Conservation (phyloP, 1,284 basidiomycete genomes). For the Microbotryomycetes sp. region DNA sequence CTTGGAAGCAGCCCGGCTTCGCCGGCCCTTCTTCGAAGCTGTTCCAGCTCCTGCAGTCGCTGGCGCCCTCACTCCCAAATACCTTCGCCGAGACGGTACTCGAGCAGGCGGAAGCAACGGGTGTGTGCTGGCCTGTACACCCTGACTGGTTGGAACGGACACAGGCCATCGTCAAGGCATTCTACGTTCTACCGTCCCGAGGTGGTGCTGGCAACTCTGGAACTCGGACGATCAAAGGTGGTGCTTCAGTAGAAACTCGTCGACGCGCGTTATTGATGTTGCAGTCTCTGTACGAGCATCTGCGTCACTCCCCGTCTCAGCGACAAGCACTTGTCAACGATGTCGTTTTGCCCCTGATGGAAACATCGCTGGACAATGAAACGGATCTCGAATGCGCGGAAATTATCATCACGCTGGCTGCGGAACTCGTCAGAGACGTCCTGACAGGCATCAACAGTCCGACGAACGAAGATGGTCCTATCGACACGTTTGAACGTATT, state of each 20-base stretch:
- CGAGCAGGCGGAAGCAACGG: slow-evolving; percentile 46
- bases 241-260: slow-evolving; percentile 31
- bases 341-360: slow-evolving; percentile 46
- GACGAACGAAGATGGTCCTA: slow-evolving; percentile 13
- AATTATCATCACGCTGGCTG: slow-evolving; percentile 43
- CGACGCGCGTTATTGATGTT: slow-evolving; percentile 43
- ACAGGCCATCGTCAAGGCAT: slow-evolving; percentile 44
- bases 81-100: slow-evolving; percentile 44
- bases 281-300: slow-evolving; percentile 44
- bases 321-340: slow-evolving; percentile 43
- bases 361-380: slow-evolving; percentile 42
- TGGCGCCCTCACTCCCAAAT: slow-evolving; percentile 44
- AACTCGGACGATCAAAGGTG: slow-evolving; percentile 12
- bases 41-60: slow-evolving; percentile 43
- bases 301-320: slow-evolving; percentile 43
- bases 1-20: slow-evolving; percentile 22
- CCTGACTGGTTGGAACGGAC: slow-evolving; percentile 48
- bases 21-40: slow-evolving; percentile 35
- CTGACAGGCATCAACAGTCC: slow-evolving; percentile 42
- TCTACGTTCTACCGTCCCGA: slow-evolving; percentile 37
- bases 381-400: slow-evolving; percentile 41
- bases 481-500: slow-evolving; percentile 40
- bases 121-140: slow-evolving; percentile 47
- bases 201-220: no score
- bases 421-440: slow-evolving; percentile 44